Conservation (phyloP, 139 green algal species). For the Chlamydomonas applanata region DNA sequence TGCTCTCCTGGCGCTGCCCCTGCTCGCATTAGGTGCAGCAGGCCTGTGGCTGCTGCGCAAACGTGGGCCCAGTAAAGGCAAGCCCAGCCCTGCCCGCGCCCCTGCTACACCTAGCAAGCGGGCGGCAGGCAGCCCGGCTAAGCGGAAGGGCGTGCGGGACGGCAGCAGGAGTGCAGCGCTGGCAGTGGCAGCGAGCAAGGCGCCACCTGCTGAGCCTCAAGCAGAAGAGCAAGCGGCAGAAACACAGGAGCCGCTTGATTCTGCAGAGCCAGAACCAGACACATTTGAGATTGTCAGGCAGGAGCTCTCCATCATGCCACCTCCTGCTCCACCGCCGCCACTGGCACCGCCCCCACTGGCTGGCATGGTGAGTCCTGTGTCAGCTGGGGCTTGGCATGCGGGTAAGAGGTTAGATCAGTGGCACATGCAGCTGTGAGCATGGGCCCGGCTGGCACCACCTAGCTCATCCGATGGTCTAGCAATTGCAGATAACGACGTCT, state of each 20-base stretch:
- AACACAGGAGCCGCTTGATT: not conserved
- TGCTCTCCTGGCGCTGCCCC: not conserved
- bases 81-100: not conserved
- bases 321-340: not conserved
- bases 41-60: constrained; percentile 4
- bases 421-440: no score
- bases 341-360: constrained; percentile 5
- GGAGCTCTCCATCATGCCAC: not conserved
- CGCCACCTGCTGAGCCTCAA: not conserved
- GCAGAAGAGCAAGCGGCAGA: not conserved
- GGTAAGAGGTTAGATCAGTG: no score
- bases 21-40: not conserved
- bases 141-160: no score
- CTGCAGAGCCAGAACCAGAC: constrained; percentile 16
- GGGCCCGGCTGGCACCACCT: no score
- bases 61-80: not conserved
- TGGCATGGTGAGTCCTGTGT: not conserved
- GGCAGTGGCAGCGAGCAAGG: not conserved
- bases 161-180: not conserved
- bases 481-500: no score
- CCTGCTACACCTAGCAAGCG: not conserved
- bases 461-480: no score
- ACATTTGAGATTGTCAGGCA: constrained; percentile 3
- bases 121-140: not conserved
- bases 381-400: no score